Evolutionary conservation across 345 rosid genomes (phyloP).

Genomic region (Mangifera indica): DNA sequence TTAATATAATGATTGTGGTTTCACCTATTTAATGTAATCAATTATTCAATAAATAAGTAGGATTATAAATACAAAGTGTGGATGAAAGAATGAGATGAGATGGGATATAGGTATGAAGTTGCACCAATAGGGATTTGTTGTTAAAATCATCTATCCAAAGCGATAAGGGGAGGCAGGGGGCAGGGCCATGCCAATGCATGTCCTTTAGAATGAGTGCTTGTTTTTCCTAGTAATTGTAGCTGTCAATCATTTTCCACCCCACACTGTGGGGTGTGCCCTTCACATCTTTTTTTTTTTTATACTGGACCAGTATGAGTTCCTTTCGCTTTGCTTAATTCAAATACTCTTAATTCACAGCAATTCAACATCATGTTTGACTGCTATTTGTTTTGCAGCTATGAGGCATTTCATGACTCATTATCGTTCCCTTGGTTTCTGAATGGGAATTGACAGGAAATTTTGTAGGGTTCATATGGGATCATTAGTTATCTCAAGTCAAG

Average conservation of each 20-base stretch:
- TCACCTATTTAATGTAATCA: too few relatives aligned
- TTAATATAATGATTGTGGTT: too few relatives aligned
- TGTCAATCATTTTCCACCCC: conserved; percentile 33
- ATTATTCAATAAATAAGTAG: too few relatives aligned
- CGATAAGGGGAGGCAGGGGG: conserved; percentile 30
- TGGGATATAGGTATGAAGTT: conserved; percentile 21
- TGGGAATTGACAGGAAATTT: conserved; percentile 14
- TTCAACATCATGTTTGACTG: not conserved
- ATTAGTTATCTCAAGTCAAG: not conserved
- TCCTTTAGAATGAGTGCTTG: conserved; percentile 24
- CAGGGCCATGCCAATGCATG: conserved; percentile 26
- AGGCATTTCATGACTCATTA: not conserved
- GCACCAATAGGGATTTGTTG: conserved; percentile 28
- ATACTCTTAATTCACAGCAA: not conserved
- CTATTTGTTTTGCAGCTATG: not conserved
- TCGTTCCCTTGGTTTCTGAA: not conserved
- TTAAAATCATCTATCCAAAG: conserved; percentile 25
- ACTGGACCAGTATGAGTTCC: conserved; percentile 19
- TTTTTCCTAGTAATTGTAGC: conserved; percentile 25
- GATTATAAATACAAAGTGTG: not conserved
- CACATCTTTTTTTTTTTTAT: conserved; percentile 18
- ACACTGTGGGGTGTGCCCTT: conserved; percentile 20
- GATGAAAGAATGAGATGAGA: not conserved
- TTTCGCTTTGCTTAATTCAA: not conserved
- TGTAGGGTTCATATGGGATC: not conserved